Evolutionary conservation across 1,284 basidiomycete genomes (phyloP), one percentile per base, ranked within the genome.

Genomic region (Microbotryum saponariae): DNA sequence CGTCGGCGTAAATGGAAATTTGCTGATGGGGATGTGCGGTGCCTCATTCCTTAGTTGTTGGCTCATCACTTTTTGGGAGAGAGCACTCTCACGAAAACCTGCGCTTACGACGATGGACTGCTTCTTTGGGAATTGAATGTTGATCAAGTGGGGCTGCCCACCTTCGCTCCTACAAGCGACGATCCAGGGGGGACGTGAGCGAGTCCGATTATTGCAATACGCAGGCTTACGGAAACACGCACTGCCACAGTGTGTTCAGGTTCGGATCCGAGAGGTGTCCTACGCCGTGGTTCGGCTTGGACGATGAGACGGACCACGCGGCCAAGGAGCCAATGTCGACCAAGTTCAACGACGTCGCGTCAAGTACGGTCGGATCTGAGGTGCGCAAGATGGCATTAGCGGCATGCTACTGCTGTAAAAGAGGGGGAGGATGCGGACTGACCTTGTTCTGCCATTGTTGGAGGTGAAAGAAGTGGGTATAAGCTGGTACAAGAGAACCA

Each of bases 241-340:
- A 97, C 92, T 98, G 96, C 96, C 96, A 98, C 71, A 97, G 93
- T 0, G 92, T 97, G 49, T 89, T 86, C 48, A 89, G 85, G 73
- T 97, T 88, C 25, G 83, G 82, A 71, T 97, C 92, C 18, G 85
- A 82, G 55, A 99, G 79, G 77, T 93, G 92, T 71, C 93, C 89
- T 20, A 92, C 85, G 6, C 94, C 93, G 73, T 94, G 96, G 1
- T 93, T 93, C 68, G 93, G 94, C 76, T 99, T 99, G 77, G 85
- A 91, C 0, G 89, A 92, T 21, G 92, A 97, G 9, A 98, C 91
- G n/a, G 88, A 87, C 96, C 96, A 99, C 67, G 87, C 86, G 25
- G 89, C 93, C 21, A 89, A 81, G 56, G 84, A 79, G 14, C 88
- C 88, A 57, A 91, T 88, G 75, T 91, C 87, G 23, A 87, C 86